Evolutionary conservation across 306 rosid genomes (phyloP).

Genomic region (Medicago lupulina): DNA sequence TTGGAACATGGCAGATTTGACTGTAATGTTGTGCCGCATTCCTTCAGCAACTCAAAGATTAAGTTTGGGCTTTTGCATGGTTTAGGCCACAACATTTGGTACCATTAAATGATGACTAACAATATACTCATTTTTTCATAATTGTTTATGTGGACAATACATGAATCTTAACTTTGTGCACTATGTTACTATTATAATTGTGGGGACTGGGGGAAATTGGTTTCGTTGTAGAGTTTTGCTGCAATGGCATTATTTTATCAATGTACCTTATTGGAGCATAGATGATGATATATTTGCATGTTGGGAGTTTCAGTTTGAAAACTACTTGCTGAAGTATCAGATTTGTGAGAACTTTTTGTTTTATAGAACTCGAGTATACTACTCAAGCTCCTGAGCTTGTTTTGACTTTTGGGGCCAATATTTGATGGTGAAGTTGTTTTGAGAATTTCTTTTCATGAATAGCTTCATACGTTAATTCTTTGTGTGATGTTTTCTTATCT

Average conservation of each 20-base stretch:
- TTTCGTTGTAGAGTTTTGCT: constrained; percentile 5
- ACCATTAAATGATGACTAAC: neutral
- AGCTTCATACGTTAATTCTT: no score
- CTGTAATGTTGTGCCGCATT: neutral
- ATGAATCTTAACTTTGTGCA: neutral
- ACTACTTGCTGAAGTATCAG: neutral
- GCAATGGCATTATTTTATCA: no score
- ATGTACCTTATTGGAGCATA: no score
- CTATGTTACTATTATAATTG: neutral
- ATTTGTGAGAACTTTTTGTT: no score
- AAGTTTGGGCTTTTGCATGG: neutral
- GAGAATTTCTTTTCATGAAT: neutral
- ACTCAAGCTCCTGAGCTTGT: neutral
- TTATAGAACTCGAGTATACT: neutral
- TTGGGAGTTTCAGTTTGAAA: no score
- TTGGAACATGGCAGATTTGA: neutral
- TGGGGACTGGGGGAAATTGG: neutral
- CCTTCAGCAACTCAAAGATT: no score
- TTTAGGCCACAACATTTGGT: neutral
- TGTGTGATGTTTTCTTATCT: neutral
- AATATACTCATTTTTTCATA: neutral
- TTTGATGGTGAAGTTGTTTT: constrained; percentile 5
- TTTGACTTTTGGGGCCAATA: neutral
- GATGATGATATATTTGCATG: no score
- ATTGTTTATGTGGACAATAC: neutral